Percentiles rank a stretch among this genome's conserved stretches.
Conservation (phyloP, 306 rosid species). For the Acacia acuminata region DNA sequence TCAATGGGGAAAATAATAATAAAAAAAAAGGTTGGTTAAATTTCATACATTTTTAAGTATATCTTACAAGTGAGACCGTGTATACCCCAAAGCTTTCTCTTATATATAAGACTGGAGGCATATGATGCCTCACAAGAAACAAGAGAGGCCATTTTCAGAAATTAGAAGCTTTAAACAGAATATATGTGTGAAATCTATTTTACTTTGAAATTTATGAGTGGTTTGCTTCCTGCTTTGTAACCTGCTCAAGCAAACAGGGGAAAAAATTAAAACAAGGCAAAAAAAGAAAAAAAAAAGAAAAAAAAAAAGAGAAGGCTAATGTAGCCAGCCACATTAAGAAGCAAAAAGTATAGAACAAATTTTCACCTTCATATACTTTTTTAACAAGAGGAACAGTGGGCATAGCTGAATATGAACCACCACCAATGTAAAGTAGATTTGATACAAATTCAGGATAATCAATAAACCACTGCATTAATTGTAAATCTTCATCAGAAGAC, state of each 20-base stretch:
- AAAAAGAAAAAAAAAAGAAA: too few species aligned
- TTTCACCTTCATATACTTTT: conserved; percentile 47
- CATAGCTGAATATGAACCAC: conserved; percentile 57
- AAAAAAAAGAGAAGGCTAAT: neutral
- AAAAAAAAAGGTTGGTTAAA: too few species aligned
- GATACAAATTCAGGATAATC: conserved; percentile 47
- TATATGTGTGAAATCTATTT: neutral
- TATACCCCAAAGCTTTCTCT: too few species aligned
- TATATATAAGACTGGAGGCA: neutral
- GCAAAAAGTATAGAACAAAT: neutral
- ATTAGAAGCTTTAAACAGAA: neutral
- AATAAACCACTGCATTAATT: conserved; percentile 50
- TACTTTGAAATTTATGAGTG: conserved; percentile 55
- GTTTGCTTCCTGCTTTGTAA: conserved; percentile 27
- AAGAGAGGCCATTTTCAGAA: neutral
- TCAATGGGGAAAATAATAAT: too few species aligned
- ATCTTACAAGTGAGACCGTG: too few species aligned
- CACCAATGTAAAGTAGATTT: conserved; percentile 51
- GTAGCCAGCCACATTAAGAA: neutral
- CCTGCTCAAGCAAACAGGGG: conserved; percentile 30
- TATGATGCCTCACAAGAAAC: neutral
- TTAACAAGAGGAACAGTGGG: conserved; percentile 32
- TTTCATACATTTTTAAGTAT: too few species aligned
- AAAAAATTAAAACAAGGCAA: neutral
- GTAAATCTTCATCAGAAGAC: neutral